phyloP scores from a whole-genome alignment of 1,139 yeast species.

The Blastobotrys malaysiensis region DNA sequence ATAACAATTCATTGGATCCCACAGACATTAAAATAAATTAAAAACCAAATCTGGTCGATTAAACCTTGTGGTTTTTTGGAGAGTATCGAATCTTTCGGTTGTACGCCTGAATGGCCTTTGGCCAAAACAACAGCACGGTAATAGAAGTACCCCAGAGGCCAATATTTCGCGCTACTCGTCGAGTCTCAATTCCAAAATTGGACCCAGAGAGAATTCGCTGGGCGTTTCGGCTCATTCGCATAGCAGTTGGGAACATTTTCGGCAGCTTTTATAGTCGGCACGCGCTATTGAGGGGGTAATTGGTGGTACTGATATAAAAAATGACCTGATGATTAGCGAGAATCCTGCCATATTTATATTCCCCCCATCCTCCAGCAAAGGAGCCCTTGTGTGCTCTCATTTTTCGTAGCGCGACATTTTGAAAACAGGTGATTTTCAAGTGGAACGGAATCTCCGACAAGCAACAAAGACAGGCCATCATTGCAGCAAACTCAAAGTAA shows the following conservation, averaged over 20 bases:
- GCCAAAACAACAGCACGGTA: slow-evolving; percentile 17
- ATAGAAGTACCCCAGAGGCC: slow-evolving; percentile 18
- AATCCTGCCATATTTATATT: background rate
- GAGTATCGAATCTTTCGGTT: slow-evolving; percentile 2
- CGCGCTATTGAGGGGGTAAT: background rate
- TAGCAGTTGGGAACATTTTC: slow-evolving; percentile 13
- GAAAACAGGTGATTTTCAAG: background rate
- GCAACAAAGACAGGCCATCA: background rate
- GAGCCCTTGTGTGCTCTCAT: background rate
- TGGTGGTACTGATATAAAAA: background rate
- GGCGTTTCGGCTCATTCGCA: slow-evolving; percentile 10
- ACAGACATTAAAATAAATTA: background rate
- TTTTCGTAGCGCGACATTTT: background rate
- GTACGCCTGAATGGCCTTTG: slow-evolving; percentile 8
- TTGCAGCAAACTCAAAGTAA: background rate
- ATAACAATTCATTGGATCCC: background rate
- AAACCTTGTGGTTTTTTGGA: slow-evolving; percentile 12
- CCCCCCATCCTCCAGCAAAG: background rate
- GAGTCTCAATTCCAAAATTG: slow-evolving; percentile 9
- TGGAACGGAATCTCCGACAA: background rate
- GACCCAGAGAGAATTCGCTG: slow-evolving; percentile 9
- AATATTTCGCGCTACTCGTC: slow-evolving; percentile 12
- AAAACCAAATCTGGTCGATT: too few relatives aligned
- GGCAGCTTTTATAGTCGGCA: background rate
- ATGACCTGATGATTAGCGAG: background rate